A percentile compares a stretch with the other conserved stretches of the same genome.
Evolutionary conservation across 148 eudicot species (phyloP).

Genomic region (Nepenthes mirabilis): DNA sequence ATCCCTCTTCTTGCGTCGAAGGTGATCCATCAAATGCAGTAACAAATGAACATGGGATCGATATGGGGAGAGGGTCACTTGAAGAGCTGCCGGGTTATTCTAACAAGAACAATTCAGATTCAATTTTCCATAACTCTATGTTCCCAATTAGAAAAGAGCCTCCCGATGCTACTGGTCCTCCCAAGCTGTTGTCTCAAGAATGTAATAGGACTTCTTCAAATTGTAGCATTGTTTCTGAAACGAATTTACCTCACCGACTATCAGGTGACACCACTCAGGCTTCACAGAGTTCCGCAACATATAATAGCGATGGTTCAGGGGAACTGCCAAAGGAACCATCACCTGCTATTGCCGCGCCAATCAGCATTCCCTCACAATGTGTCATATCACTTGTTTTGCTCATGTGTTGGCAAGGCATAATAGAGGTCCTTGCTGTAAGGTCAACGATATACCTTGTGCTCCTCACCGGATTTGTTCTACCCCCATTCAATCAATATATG

Average conservation of each 20-base stretch:
- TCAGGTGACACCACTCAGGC: constrained; percentile 20
- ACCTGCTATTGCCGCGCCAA: too few relatives aligned
- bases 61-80: constrained; percentile 22
- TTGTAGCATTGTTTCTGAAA: constrained; percentile 8
- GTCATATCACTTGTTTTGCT: too few relatives aligned
- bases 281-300: constrained; percentile 7
- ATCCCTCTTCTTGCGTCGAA: neutral
- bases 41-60: constrained; percentile 23
- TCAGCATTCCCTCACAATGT: too few relatives aligned
- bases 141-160: constrained; percentile 29
- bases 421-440: too few relatives aligned
- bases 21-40: neutral
- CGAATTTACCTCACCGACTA: constrained; percentile 6
- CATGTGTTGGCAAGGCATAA: too few relatives aligned
- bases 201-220: constrained; percentile 11
- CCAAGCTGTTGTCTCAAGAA: neutral
- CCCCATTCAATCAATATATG: too few relatives aligned
- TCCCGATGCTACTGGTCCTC: constrained; percentile 9
- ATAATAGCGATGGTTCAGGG: constrained; percentile 10
- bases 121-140: constrained; percentile 20
- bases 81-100: constrained; percentile 23
- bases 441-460: too few relatives aligned
- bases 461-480: too few relatives aligned
- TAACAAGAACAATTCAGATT: constrained; percentile 33
- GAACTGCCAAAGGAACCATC: constrained; percentile 29